Conservation (phyloP, 352 stramenopile genomes). For the Phytophthora rubi region DNA sequence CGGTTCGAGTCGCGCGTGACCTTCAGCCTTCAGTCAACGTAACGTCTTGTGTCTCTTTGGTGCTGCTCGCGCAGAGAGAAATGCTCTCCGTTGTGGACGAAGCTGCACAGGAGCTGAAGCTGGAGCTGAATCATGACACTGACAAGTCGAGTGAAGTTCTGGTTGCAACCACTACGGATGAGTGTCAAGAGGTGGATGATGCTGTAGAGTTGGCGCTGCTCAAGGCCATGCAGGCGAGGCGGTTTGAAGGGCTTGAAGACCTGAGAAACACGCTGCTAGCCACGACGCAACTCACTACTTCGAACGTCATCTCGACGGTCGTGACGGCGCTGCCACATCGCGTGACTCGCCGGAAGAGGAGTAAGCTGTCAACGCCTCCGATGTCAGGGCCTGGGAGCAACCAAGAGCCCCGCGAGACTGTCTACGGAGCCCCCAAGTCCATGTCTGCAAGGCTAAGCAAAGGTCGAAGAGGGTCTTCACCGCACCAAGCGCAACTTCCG, state of each 20-base stretch:
- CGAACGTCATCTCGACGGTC: constrained; percentile 69
- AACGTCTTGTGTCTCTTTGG: constrained; percentile 16
- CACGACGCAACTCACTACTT: constrained; percentile 67
- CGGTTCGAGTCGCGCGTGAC: constrained; percentile 20
- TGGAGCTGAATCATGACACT: not conserved
- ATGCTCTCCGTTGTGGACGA: constrained; percentile 15
- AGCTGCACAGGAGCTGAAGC: not conserved
- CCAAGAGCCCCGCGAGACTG: constrained; percentile 36
- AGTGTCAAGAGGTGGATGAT: constrained; percentile 3
- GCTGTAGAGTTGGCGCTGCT: constrained; percentile 38
- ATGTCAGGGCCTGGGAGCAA: constrained; percentile 25
- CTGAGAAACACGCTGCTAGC: constrained; percentile 47
- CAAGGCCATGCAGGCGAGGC: constrained; percentile 29
- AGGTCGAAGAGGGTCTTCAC: constrained; percentile 23
- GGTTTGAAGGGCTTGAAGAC: constrained; percentile 52
- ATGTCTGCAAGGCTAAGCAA: constrained; percentile 47
- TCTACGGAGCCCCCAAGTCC: constrained; percentile 33
- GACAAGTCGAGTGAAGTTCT: constrained; percentile 3
- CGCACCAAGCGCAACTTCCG: constrained; percentile 57
- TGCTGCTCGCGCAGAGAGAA: constrained; percentile 1
- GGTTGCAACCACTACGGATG: not conserved
- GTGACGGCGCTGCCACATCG: constrained; percentile 45
- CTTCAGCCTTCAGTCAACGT: constrained; percentile 10
- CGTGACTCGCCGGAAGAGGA: constrained; percentile 13
- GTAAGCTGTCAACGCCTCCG: constrained; percentile 11